phyloP scores from a whole-genome alignment of 495 filamentous ascomycete genomes.

The Evansstolkia leycettana region DNA sequence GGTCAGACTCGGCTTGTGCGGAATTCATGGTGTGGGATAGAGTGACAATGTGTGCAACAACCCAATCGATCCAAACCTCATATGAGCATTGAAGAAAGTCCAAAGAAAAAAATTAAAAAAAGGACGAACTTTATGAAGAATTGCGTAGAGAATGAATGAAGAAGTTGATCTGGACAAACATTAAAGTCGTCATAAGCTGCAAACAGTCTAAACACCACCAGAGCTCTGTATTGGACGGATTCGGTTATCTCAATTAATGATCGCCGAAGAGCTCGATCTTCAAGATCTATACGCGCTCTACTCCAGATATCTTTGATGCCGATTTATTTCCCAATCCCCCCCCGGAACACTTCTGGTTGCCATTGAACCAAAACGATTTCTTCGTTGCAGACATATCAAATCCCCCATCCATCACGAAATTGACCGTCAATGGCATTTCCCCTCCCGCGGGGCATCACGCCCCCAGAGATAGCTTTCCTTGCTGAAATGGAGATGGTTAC shows the following conservation, averaged over 20 bases:
- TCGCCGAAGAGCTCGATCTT: no score
- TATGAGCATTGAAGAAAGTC: constrained; percentile 1
- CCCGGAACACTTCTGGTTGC: no score
- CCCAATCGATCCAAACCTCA: not conserved
- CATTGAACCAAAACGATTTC: no score
- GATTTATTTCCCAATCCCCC: no score
- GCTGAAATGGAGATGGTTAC: constrained; percentile 96
- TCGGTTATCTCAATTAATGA: no score
- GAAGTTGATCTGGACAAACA: no score
- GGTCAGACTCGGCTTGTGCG: constrained; percentile 19
- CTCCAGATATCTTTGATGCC: no score
- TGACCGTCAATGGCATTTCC: constrained; percentile 61
- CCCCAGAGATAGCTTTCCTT: constrained; percentile 84
- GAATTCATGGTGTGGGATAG: constrained; percentile 21
- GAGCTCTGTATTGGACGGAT: not conserved
- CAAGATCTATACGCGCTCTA: no score
- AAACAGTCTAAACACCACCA: constrained; percentile 22
- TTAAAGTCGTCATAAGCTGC: no score
- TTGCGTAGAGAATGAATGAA: not conserved
- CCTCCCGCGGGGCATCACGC: constrained; percentile 69
- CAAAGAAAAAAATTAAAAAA: constrained; percentile 2
- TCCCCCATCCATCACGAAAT: not conserved
- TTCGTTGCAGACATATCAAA: no score
- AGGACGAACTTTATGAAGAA: not conserved
- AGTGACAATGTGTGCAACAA: not conserved